Base-by-base conservation (phyloP, 2,329 filamentous ascomycete genomes). In the Allantophomopsis lycopodina region DNA sequence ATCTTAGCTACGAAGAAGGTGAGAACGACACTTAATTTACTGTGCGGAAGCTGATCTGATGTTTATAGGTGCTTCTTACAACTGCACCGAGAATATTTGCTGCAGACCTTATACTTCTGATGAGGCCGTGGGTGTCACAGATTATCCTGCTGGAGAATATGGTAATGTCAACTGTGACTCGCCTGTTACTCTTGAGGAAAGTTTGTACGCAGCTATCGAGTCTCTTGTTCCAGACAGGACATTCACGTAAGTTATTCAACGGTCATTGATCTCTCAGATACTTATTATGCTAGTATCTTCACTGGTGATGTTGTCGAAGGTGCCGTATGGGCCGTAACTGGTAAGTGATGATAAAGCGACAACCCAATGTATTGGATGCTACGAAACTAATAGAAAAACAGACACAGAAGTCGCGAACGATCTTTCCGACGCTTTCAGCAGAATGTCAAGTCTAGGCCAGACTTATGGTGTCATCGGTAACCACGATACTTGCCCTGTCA, bases 11-110 rank as follows among this genome's bases (percentile, higher is more conserved):
- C 42, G 53, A 59, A 35, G 47, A 20, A 20, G 18, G 18, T 20
- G 18, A 20, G 18, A 20, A 20, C 7, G 18, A 7, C 4, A 20
- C 7, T 4, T 7, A 4, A 20, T 20, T 20, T 20, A 7, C 18
- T 20, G 18, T 20, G 7, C 18, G 4, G 18, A 4, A 20, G 18
- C 18, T 20, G 18, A 20, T 20, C 7, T 20, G 4, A 7, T 20
- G 18, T 7, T 7, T 4, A 4, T 50, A 4, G 62, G 61, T 2
- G 50, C 56, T 16, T 63, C 48, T 45, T 61, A 57, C 38, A 54
- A 61, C 35, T 65, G 62, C 46, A 54, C 60, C 5, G 62, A 64
- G 46, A 55, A 55, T 5, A 61, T 64, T 38, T 65, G 62, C 49
- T 65, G 62, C 40, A 53, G 62, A 5, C 45, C 53, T 2, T 63